Conservation (phyloP, 441 rosid species). For the Arabidopsis hybrid region DNA sequence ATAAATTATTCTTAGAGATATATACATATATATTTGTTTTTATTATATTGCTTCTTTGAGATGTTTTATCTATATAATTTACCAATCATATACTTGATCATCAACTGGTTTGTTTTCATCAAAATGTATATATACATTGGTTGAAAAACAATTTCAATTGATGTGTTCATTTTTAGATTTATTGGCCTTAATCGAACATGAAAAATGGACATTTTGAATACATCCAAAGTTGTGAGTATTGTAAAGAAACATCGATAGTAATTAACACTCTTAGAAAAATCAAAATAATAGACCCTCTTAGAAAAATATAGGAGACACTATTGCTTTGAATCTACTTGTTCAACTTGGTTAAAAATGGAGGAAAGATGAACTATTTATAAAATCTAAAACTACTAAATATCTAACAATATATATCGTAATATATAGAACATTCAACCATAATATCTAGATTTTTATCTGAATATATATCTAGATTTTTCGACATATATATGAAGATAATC, state of each 20-base stretch:
- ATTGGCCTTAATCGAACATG: background rate
- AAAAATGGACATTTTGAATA: background rate
- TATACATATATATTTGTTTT: too few relatives aligned
- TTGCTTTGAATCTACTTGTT: background rate
- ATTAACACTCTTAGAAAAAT: background rate
- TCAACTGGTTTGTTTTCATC: conserved; percentile 5
- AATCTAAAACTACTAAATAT: background rate
- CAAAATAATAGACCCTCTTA: background rate
- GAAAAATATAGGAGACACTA: background rate
- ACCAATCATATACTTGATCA: background rate
- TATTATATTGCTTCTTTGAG: background rate
- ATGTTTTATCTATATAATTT: background rate
- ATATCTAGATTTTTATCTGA: background rate
- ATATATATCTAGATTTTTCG: background rate
- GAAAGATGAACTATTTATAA: background rate
- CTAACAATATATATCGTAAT: background rate
- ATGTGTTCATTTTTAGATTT: background rate
- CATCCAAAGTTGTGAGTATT: background rate
- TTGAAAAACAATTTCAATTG: background rate
- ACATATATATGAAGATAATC: background rate
- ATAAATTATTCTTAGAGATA: background rate
- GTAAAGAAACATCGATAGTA: background rate
- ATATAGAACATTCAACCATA: background rate
- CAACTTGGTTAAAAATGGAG: background rate
- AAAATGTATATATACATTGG: background rate